Percentiles rank a stretch among this genome's conserved stretches.
Conservation (phyloP, 371 early-diverging fungal species). For the Phascolomyces articulosus region DNA sequence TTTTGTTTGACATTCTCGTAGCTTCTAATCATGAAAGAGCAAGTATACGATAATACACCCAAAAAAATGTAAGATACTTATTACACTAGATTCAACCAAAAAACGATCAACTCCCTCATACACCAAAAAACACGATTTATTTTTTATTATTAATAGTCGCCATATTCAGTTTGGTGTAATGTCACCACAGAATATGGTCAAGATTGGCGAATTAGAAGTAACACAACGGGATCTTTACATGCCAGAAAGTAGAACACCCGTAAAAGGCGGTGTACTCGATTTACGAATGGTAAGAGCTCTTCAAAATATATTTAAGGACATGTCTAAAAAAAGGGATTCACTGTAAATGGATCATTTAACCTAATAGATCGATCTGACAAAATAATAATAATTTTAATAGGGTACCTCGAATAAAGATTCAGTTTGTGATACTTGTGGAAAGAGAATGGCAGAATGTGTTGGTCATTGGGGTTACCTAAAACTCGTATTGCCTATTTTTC, state of each 20-base stretch:
- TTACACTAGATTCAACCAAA: no score
- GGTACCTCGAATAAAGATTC: slow-evolving; percentile 88
- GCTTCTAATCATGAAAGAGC: slow-evolving; percentile 69
- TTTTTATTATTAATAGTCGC: slow-evolving; percentile 52
- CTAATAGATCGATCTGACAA: background rate
- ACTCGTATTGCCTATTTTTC: slow-evolving; percentile 96
- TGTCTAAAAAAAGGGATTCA: no score
- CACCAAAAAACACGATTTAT: background rate
- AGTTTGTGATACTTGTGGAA: slow-evolving; percentile 93
- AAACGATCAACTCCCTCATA: no score
- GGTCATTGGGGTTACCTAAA: slow-evolving; percentile 99
- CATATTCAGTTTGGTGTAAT: slow-evolving; percentile 91
- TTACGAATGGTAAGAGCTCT: slow-evolving; percentile 82
- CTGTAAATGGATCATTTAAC: background rate
- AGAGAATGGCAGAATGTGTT: slow-evolving; percentile 89
- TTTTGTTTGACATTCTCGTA: background rate
- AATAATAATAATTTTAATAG: slow-evolving; percentile 34
- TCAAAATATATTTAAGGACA: background rate
- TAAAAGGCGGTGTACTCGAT: slow-evolving; percentile 90
- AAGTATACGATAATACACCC: slow-evolving; percentile 76
- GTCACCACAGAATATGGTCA: slow-evolving; percentile 82
- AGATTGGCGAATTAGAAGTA: slow-evolving; percentile 88
- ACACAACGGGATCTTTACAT: slow-evolving; percentile 93
- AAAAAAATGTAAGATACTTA: slow-evolving; percentile 71
- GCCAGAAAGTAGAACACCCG: slow-evolving; percentile 77